Percentiles rank a stretch among this genome's conserved stretches.
Conservation (phyloP, 2,329 filamentous ascomycete species). For the Aotearoamyces nothofagi region DNA sequence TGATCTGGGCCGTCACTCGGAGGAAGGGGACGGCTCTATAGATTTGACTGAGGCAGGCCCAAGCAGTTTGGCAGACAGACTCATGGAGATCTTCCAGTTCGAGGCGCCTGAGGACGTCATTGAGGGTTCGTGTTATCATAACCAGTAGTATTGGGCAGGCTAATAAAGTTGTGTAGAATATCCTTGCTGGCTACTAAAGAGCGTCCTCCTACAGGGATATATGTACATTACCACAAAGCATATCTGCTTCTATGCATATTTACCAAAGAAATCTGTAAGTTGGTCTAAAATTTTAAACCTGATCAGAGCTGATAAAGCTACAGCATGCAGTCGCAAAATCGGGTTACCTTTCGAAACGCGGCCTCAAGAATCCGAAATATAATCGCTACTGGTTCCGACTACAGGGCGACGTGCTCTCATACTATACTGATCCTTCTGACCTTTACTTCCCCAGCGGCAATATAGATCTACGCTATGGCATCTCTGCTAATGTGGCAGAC, state of each 20-base stretch:
- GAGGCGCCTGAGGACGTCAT: constrained; percentile 71
- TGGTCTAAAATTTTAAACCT: constrained; percentile 3
- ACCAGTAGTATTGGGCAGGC: not conserved
- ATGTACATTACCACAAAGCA: constrained; percentile 91
- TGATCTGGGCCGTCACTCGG: constrained; percentile 25
- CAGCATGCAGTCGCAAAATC: constrained; percentile 67
- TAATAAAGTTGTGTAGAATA: constrained; percentile 47
- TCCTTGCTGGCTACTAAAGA: constrained; percentile 85
- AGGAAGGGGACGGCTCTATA: constrained; percentile 15
- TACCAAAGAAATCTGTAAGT: constrained; percentile 79
- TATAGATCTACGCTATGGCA: constrained; percentile 82
- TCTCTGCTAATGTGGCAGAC: constrained; percentile 67
- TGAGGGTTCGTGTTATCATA: constrained; percentile 39
- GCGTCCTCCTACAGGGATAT: constrained; percentile 81
- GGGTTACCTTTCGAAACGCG: constrained; percentile 76
- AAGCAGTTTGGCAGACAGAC: constrained; percentile 48
- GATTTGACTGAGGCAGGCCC: constrained; percentile 23
- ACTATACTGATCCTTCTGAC: constrained; percentile 71
- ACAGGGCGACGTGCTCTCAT: constrained; percentile 83
- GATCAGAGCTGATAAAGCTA: constrained; percentile 13
- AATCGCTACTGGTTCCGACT: constrained; percentile 86
- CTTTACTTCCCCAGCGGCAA: constrained; percentile 85
- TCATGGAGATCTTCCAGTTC: constrained; percentile 80
- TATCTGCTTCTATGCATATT: constrained; percentile 92
- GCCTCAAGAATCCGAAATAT: constrained; percentile 76